Base-by-base conservation (phyloP, 2,329 filamentous ascomycete genomes). In the Trichoderma brevicompactum region DNA sequence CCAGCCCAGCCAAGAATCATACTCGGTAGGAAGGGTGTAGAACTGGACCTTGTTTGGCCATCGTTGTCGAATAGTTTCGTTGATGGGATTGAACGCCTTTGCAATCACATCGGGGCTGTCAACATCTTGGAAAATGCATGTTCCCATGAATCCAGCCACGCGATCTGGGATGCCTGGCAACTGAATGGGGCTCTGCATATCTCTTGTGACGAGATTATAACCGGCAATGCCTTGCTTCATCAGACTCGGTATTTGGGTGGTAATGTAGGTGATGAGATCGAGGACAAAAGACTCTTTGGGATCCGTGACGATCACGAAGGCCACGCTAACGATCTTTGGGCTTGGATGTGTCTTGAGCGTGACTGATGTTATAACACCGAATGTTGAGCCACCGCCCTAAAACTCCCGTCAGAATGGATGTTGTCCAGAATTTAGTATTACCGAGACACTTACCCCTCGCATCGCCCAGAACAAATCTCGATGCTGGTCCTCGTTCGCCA, bases 401-500 rank as follows among this genome's bases (percentile, higher is more conserved):
- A 28, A 28, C 5, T 28, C 23, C 23, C 23, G 23, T 28, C 23
- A 28, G 23, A 3, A 28, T 5, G 2, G 23, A 28, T 28, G 23
- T 28, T 28, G 23, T 40, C 28, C 36, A 8, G n/a, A 5, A 6
- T 15, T 32, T 12, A 2, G 46, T 28, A 43, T 43, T 17, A 13
- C 0, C 8, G 5, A 10, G 5, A 8, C 0, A 77, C 80, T 74
- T 74, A 85, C 81, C 8, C 87, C 86, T 65, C 83, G 76, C 67
- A 89, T 78, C 0, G 87, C 87, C 87, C 87, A 90, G 72, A 88
- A 89, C 0, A 90, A 74, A 62, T 89, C 86, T 0, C 75, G 65
- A 63, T 89, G 80, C 44, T 83, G 77, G 10, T 81, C 79, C 44
- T 83, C 82, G 54, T 84, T 87, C 0, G 82, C 80, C 0, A 76